Percentiles rank a stretch among this genome's conserved stretches.
phyloP scores from a whole-genome alignment of 2,329 filamentous ascomycete genomes.

The Nothophaeocryptopus gaeumannii region DNA sequence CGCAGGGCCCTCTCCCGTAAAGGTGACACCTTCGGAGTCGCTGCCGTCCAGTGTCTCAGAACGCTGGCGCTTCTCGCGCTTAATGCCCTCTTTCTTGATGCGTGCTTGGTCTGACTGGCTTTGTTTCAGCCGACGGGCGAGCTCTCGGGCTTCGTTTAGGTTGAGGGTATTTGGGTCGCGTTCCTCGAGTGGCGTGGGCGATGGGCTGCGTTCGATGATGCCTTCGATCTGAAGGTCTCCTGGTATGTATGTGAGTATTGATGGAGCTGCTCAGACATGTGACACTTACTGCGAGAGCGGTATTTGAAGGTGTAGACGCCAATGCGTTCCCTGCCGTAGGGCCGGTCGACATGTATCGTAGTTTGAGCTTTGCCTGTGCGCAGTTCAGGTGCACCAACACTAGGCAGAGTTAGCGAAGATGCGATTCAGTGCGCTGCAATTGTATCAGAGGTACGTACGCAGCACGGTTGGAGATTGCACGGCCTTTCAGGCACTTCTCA shows the following conservation, averaged over 20 bases:
- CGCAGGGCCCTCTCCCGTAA: conserved; percentile 8
- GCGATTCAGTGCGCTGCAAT: not conserved
- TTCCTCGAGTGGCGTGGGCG: conserved; percentile 27
- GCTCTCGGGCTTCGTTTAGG: conserved; percentile 26
- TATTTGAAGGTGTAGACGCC: conserved; percentile 28
- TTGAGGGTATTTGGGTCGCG: conserved; percentile 27
- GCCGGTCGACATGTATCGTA: conserved; percentile 5
- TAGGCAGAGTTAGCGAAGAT: conserved; percentile 8
- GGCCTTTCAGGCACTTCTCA: conserved; percentile 31
- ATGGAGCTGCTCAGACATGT: not conserved
- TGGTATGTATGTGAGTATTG: conserved; percentile 12
- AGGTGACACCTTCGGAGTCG: conserved; percentile 17
- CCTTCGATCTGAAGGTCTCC: conserved; percentile 31
- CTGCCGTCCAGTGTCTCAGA: conserved; percentile 16
- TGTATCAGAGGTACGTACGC: conserved; percentile 19
- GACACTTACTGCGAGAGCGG: conserved; percentile 26
- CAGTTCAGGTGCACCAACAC: conserved; percentile 10
- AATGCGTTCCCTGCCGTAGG: conserved; percentile 22
- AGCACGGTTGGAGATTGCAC: conserved; percentile 25
- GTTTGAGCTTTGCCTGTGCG: not conserved
- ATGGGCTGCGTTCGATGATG: conserved; percentile 27
- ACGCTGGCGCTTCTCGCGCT: conserved; percentile 23
- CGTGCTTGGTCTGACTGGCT: conserved; percentile 1
- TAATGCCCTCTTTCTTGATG: conserved; percentile 20
- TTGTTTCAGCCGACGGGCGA: conserved; percentile 8